phyloP scores from a whole-genome alignment of 139 green algal genomes.

The Chlorella ohadii region DNA sequence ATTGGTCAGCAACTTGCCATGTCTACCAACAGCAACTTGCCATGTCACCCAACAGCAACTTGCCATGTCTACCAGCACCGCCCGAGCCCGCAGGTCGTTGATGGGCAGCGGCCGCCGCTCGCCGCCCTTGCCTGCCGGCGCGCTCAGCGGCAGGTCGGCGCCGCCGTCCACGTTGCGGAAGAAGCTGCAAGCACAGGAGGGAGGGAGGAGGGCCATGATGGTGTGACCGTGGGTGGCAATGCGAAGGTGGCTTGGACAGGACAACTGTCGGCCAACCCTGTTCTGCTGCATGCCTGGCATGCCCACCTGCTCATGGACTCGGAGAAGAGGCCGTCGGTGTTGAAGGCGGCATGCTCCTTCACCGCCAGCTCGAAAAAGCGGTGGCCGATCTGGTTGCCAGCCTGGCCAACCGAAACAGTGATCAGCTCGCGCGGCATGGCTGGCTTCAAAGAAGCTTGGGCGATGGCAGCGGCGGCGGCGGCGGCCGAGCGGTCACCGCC shows the following conservation, averaged over 20 bases:
- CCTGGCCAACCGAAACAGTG: conserved; percentile 94
- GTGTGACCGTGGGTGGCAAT: too few species aligned
- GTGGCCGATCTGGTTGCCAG: conserved; percentile 93
- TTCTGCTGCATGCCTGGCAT: too few species aligned
- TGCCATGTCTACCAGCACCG: conserved; percentile 85
- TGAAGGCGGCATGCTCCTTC: conserved; percentile 80
- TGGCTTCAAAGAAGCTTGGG: background rate
- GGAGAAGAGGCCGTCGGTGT: conserved; percentile 68
- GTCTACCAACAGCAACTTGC: too few species aligned
- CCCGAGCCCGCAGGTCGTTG: conserved; percentile 72
- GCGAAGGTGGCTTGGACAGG: too few species aligned
- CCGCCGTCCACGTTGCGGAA: conserved; percentile 82
- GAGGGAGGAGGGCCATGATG: too few species aligned
- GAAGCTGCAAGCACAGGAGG: conserved; percentile 80
- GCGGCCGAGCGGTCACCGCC: too few species aligned
- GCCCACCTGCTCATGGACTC: conserved; percentile 80
- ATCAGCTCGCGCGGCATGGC: conserved; percentile 94
- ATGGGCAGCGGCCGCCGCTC: conserved; percentile 46
- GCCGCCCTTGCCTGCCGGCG: conserved; percentile 13
- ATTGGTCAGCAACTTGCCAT: too few species aligned
- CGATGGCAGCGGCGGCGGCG: conserved; percentile 22
- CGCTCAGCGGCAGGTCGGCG: conserved; percentile 55
- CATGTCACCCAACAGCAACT: too few species aligned
- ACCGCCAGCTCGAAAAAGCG: conserved; percentile 91
- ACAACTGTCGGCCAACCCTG: too few species aligned